These are phyloP conservation scores for Aspergillus brasiliensis DNA, from an alignment of 2,329 filamentous ascomycete genomes.

Conservation along the genomic window DNA sequence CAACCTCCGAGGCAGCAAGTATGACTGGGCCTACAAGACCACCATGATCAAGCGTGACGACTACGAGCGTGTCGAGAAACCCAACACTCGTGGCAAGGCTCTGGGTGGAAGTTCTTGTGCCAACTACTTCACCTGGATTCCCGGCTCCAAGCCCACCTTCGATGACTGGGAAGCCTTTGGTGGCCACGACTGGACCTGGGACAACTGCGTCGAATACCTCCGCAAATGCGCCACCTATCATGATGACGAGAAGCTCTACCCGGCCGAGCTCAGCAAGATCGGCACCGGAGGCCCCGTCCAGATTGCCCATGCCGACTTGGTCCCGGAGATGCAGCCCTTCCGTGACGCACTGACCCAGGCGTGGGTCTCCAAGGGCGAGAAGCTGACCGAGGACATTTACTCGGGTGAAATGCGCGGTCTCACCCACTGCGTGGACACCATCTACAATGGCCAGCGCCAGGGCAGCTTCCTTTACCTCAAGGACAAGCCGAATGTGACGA, in stretches of 20 bases:
- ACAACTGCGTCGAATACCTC: slow-evolving; percentile 54
- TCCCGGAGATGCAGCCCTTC: slow-evolving; percentile 57
- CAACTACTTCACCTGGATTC: slow-evolving; percentile 68
- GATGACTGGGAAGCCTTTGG: slow-evolving; percentile 53
- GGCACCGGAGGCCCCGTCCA: slow-evolving; percentile 56
- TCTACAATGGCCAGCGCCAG: slow-evolving; percentile 60
- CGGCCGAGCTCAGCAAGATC: slow-evolving; percentile 54
- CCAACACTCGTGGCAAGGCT: slow-evolving; percentile 62
- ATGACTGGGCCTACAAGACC: slow-evolving; percentile 65
- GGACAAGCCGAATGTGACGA: slow-evolving; percentile 58
- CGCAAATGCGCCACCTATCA: slow-evolving; percentile 61
- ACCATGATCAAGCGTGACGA: slow-evolving; percentile 59
- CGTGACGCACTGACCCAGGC: slow-evolving; percentile 48
- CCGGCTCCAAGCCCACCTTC: slow-evolving; percentile 60
- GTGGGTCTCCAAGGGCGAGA: slow-evolving; percentile 57
- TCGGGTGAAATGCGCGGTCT: slow-evolving; percentile 59
- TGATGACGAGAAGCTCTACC: slow-evolving; percentile 54
- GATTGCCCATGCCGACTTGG: slow-evolving; percentile 57
- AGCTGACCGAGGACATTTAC: slow-evolving; percentile 57
- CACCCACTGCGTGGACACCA: slow-evolving; percentile 56
- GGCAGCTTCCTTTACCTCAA: slow-evolving; percentile 55
- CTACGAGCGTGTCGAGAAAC: slow-evolving; percentile 64
- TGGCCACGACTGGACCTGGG: slow-evolving; percentile 59
- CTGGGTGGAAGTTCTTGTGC: slow-evolving; percentile 61
- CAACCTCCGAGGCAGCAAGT: slow-evolving; percentile 57